phyloP scores from a whole-genome alignment of 2,329 filamentous ascomycete genomes.

The Dactylella cylindrospora region DNA sequence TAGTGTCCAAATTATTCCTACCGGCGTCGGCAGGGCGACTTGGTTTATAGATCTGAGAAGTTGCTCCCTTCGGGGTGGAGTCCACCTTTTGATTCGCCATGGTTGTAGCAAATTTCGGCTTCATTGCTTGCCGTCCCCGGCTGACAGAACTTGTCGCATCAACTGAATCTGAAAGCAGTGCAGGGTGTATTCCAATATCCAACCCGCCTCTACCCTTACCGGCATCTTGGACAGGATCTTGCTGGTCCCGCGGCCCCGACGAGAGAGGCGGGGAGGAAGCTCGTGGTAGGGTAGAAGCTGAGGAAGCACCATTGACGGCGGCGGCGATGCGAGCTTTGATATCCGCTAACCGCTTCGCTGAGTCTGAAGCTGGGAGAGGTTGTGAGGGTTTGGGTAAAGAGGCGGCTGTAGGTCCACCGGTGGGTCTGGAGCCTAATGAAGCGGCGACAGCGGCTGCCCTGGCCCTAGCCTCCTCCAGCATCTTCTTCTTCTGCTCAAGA shows the following conservation, averaged over 20 bases:
- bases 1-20: conserved; percentile 49
- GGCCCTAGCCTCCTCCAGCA: conserved; percentile 49
- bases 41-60: neutral
- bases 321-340: conserved; percentile 78
- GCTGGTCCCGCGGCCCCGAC: conserved; percentile 49
- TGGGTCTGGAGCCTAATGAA: conserved; percentile 28
- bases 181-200: conserved; percentile 75
- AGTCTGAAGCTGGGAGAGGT: conserved; percentile 51
- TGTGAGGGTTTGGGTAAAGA: conserved; percentile 18
- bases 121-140: conserved; percentile 54
- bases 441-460: conserved; percentile 47
- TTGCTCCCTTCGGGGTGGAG: conserved; percentile 48
- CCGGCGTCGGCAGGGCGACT: conserved; percentile 42
- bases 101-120: conserved; percentile 59
- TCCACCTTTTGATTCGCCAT: conserved; percentile 60
- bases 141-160: conserved; percentile 55
- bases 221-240: conserved; percentile 57
- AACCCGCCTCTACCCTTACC: conserved; percentile 65
- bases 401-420: conserved; percentile 16
- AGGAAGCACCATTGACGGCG: conserved; percentile 61
- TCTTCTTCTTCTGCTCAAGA: conserved; percentile 47
- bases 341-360: conserved; percentile 69
- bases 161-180: conserved; percentile 60
- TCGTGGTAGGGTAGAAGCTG: conserved; percentile 48
- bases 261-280: conserved; percentile 50